A percentile compares a stretch with the other conserved stretches of the same genome.
Evolutionary conservation across 257 asterid species (phyloP).

Genomic region (Verbascum thapsus): DNA sequence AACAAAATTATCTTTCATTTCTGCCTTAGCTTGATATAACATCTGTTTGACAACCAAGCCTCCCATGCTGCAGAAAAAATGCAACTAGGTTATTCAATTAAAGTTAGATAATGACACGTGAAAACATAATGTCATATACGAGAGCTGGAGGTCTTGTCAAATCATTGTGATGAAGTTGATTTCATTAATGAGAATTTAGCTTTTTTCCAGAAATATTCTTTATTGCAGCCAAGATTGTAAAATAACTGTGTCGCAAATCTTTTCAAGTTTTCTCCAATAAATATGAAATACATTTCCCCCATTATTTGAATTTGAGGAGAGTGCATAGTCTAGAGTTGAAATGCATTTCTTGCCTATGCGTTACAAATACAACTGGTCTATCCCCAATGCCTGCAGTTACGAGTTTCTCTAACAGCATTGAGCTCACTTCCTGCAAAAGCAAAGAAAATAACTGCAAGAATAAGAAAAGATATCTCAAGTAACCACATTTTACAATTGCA

Average conservation of each 20-base stretch:
- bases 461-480: background rate
- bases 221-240: conserved; percentile 8
- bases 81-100: conserved; percentile 20
- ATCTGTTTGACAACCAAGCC: conserved; percentile 99
- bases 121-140: background rate
- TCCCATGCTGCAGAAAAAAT: conserved; percentile 80
- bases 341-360: conserved; percentile 75
- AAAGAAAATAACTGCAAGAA: conserved; percentile 20
- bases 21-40: conserved; percentile 81
- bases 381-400: conserved; percentile 94
- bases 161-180: conserved; percentile 10
- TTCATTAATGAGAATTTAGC: conserved; percentile 16
- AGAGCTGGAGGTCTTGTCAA: background rate
- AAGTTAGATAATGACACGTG: conserved; percentile 24
- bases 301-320: too few relatives aligned
- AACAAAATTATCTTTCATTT: conserved; percentile 75
- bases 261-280: conserved; percentile 13
- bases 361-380: conserved; percentile 88
- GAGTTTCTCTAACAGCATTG: conserved; percentile 89
- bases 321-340: background rate
- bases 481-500: conserved; percentile 1
- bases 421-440: conserved; percentile 82
- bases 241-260: conserved; percentile 16
- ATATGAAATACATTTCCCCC: too few relatives aligned
- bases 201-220: conserved; percentile 6